Evolutionary conservation across 2,329 filamentous ascomycete species (phyloP).

Genomic region (Fusarium nematophilum): DNA sequence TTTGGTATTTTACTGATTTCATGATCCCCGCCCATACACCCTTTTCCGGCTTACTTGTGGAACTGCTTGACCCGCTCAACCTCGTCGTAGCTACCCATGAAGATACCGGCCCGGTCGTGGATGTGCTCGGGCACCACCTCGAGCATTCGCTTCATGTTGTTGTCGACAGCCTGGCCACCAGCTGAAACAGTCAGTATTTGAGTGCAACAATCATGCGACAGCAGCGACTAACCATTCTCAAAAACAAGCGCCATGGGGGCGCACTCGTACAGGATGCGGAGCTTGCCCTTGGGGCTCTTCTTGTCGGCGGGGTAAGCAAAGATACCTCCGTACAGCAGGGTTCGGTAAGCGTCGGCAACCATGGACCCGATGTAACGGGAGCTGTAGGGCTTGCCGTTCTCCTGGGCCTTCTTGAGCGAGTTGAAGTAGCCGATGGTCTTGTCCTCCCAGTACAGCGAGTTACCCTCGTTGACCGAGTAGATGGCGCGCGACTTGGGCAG

Average conservation of each 20-base stretch:
- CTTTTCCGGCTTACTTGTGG: conserved; percentile 60
- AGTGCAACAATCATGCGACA: background rate
- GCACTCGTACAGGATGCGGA: conserved; percentile 97
- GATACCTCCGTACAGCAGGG: conserved; percentile 92
- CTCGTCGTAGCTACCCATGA: conserved; percentile 94
- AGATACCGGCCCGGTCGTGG: conserved; percentile 95
- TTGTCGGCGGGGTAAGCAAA: conserved; percentile 98
- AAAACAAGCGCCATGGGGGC: conserved; percentile 99
- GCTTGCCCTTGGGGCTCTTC: conserved; percentile 98
- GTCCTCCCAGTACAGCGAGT: conserved; percentile 96
- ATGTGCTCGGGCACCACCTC: conserved; percentile 91
- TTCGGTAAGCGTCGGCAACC: conserved; percentile 98
- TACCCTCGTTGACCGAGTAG: conserved; percentile 99
- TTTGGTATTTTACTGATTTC: conserved; percentile 36
- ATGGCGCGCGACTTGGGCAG: conserved; percentile 85
- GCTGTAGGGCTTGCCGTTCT: conserved; percentile 88
- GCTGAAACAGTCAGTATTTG: conserved; percentile 69
- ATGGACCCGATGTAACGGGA: conserved; percentile 96
- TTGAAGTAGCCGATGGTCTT: conserved; percentile 89
- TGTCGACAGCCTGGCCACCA: conserved; percentile 91
- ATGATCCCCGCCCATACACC: conserved; percentile 29
- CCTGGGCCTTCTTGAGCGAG: conserved; percentile 82
- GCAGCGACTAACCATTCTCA: conserved; percentile 81
- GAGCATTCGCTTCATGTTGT: conserved; percentile 90
- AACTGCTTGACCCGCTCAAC: conserved; percentile 93